Conservation (phyloP, 371 early-diverging fungal species). For the Gilbertella persicaria region DNA sequence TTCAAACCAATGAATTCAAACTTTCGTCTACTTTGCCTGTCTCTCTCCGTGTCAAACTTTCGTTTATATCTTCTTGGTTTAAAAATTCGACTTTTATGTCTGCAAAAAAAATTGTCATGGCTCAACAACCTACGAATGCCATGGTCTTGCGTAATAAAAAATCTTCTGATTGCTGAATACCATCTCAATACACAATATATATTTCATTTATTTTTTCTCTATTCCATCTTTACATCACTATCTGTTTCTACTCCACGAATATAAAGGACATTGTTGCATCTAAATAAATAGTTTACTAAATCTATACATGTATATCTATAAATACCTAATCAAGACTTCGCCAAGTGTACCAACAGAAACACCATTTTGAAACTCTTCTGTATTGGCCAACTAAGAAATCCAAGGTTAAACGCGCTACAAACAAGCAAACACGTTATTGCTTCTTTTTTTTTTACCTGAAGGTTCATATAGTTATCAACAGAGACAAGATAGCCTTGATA, state of each 20-base stretch:
- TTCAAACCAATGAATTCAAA: slow-evolving; percentile 6
- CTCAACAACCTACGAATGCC: slow-evolving; percentile 11
- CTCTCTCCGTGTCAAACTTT: slow-evolving; percentile 28
- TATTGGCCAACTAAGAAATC: slow-evolving; percentile 78
- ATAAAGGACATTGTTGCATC: slow-evolving; percentile 90
- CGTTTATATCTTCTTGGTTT: slow-evolving; percentile 27
- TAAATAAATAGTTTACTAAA: slow-evolving; percentile 14
- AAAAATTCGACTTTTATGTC: slow-evolving; percentile 13
- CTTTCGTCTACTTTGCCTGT: slow-evolving; percentile 21
- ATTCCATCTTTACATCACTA: slow-evolving; percentile 42
- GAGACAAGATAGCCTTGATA: slow-evolving; percentile 93
- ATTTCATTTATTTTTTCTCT: slow-evolving; percentile 1
- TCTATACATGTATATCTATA: neutral
- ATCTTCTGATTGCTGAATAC: neutral
- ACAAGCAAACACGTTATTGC: slow-evolving; percentile 1
- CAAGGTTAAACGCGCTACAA: slow-evolving; percentile 3
- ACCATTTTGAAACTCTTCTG: slow-evolving; percentile 95
- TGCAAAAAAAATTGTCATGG: slow-evolving; percentile 4
- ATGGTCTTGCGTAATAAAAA: slow-evolving; percentile 13
- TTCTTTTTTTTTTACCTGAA: slow-evolving; percentile 67
- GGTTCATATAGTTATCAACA: slow-evolving; percentile 97
- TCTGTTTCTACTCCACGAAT: slow-evolving; percentile 75
- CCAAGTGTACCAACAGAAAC: slow-evolving; percentile 86
- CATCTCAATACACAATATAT: neutral
- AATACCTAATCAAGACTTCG: slow-evolving; percentile 89